Evolutionary conservation across 1,284 basidiomycete species (phyloP).

Genomic region (Irpex sp.): DNA sequence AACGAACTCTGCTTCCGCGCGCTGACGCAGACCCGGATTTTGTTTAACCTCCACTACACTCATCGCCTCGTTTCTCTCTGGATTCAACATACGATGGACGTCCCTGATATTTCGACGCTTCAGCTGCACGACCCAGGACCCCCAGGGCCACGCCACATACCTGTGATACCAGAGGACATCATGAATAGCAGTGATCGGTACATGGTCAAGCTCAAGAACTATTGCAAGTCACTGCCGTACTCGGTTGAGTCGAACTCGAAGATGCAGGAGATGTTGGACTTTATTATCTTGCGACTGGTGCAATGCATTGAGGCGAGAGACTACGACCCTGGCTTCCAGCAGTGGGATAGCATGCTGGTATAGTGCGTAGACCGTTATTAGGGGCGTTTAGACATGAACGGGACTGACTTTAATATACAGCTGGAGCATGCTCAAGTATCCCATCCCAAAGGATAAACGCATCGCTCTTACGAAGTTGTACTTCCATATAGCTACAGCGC

Average conservation of each 20-base stretch:
- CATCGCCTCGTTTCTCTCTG: conserved; percentile 1
- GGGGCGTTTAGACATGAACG: conserved; percentile 10
- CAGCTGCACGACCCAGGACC: conserved; percentile 39
- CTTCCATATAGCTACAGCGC: conserved; percentile 61
- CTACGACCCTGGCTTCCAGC: conserved; percentile 71
- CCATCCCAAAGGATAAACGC: conserved; percentile 77
- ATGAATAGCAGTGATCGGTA: conserved; percentile 40
- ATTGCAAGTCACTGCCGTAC: conserved; percentile 74
- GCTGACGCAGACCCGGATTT: neutral
- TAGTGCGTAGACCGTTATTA: conserved; percentile 47
- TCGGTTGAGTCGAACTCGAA: conserved; percentile 74
- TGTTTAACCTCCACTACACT: conserved; percentile 1
- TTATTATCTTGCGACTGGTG: conserved; percentile 63
- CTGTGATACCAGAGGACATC: conserved; percentile 34
- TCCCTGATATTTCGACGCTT: conserved; percentile 47
- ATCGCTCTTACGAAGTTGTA: conserved; percentile 79
- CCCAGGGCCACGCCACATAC: conserved; percentile 13
- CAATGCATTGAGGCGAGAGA: conserved; percentile 82
- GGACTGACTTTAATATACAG: conserved; percentile 35
- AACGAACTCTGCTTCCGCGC: neutral
- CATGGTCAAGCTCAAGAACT: conserved; percentile 54
- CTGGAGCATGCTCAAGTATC: conserved; percentile 83
- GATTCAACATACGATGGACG: conserved; percentile 33
- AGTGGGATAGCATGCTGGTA: conserved; percentile 76
- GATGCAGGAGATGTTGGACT: conserved; percentile 80